Base-by-base conservation (phyloP, 78 protist species). In the Dictyostelium purpureum region DNA sequence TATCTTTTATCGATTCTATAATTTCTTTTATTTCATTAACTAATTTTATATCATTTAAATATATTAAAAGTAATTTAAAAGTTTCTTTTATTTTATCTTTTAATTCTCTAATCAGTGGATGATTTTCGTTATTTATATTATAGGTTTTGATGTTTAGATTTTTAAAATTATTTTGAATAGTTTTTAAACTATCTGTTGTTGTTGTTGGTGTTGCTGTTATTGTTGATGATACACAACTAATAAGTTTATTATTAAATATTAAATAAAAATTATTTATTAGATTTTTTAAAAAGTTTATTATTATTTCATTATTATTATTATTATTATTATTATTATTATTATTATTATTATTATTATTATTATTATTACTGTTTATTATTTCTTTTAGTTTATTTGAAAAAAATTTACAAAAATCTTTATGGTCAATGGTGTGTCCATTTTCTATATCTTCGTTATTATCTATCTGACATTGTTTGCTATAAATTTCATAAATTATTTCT, bases 41-140 rank as follows among this genome's bases (percentile, higher is more conserved):
- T 0, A 31, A 63, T 12, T 33, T 28, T 33, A 33, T 24, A 63
- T 63, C 33, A 63, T 63, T 63, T 63, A 63, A 63, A 63, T 63
- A 63, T 33, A 63, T 63, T 63, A 63, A 63, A 63, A 63, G 33
- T 33, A 63, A 63, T 63, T 63, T 63, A 31, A 63, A 63, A 33
- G 42, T 12, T 33, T 63, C 71, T 31, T 12, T 31, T 0, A 31
- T 43, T 14, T 63, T 63, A n/a, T n/a, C n/a, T n/a, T n/a, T n/a
- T n/a, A n/a, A n/a, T n/a, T n/a, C n/a, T n/a, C n/a, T n/a, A n/a
- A n/a, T n/a, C n/a, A n/a, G n/a, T n/a, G n/a, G n/a, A n/a, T n/a
- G n/a, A n/a, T n/a, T n/a, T n/a, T n/a, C n/a, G n/a, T n/a, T n/a
- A n/a, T n/a, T 63, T 28, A 37, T 33, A 28, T 59, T 59, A 26